Percentiles rank a stretch among this genome's conserved stretches.
These are phyloP conservation scores for Globisporangium nunn DNA, from an alignment of 352 stramenopile genomes.

Conservation along the genomic window DNA sequence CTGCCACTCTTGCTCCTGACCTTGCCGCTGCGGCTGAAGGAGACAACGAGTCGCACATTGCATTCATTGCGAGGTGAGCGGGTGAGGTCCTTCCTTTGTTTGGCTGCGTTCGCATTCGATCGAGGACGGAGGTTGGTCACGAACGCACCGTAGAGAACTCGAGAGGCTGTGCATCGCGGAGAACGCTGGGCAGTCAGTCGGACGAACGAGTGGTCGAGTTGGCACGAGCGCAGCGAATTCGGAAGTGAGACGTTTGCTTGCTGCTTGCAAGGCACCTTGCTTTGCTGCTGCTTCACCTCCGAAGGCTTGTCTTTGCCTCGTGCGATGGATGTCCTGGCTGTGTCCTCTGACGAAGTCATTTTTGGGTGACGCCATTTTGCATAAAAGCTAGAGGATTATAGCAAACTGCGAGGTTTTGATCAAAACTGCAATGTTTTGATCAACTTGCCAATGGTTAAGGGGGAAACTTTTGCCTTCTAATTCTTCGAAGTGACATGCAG, in stretches of 20 bases:
- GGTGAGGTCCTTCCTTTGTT: too few relatives aligned
- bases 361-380: background rate
- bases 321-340: background rate
- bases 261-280: too few relatives aligned
- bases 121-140: too few relatives aligned
- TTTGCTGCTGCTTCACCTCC: too few relatives aligned
- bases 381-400: background rate
- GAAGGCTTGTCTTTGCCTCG: too few relatives aligned
- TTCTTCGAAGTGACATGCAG: background rate
- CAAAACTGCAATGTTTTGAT: background rate
- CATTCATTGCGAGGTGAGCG: background rate
- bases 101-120: too few relatives aligned
- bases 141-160: slow-evolving; percentile 3
- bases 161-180: slow-evolving; percentile 9
- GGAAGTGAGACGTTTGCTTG: background rate
- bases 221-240: background rate
- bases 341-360: background rate
- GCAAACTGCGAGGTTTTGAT: background rate
- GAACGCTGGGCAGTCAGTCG: background rate
- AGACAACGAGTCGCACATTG: too few relatives aligned
- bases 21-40: background rate
- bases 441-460: background rate
- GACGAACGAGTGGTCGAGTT: background rate
- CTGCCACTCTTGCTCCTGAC: slow-evolving; percentile 1
- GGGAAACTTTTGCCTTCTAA: background rate